Evolutionary conservation across 768 basidiomycete genomes (phyloP), one percentile per base, ranked within the genome.

Genomic region (Lentinula boryana): DNA sequence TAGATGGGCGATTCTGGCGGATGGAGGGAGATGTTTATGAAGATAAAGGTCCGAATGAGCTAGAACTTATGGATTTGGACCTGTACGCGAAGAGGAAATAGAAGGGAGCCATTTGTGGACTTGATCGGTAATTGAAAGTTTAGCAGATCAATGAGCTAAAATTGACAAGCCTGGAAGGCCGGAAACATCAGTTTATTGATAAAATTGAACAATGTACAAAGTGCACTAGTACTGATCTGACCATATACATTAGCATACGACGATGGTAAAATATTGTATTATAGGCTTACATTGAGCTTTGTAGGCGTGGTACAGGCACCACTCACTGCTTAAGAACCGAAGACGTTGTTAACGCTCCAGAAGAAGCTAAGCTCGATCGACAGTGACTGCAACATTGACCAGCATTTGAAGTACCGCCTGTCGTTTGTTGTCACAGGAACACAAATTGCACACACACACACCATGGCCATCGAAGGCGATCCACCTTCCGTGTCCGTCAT

Each of bases 61-160:
- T 58, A 58, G 57, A 58, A 58, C 57, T 58, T 58, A 58, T n/a
- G 44, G 57, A 44, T 58, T 48, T 48, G 8, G 32, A 7, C 57
- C 36, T 41, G 57, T 48, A 58, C 31, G 57, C 57, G 57, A 58
- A 58, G 57, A 58, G 57, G 57, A 58, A 58, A 58, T 58, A 58
- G 57, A 58, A 58, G 44, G 55, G 55, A 54, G 13, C 16, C 53
- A 18, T 54, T 54, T 32, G 53, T 35, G 53, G 36, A 16, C 40
- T 56, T 43, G 55, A 56, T 56, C 55, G 55, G 55, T 27, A 55
- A 55, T 40, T 53, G 31, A 53, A 27, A 33, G 32, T 53, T 53
- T 53, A 36, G 33, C 36, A 52, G 33, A 52, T 52, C 46, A 48
- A 46, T 51, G 50, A 51, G 50, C 33, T 51, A 51, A 51, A 51